phyloP scores from a whole-genome alignment of 768 basidiomycete genomes.

The Sporobolomyces roseus region DNA sequence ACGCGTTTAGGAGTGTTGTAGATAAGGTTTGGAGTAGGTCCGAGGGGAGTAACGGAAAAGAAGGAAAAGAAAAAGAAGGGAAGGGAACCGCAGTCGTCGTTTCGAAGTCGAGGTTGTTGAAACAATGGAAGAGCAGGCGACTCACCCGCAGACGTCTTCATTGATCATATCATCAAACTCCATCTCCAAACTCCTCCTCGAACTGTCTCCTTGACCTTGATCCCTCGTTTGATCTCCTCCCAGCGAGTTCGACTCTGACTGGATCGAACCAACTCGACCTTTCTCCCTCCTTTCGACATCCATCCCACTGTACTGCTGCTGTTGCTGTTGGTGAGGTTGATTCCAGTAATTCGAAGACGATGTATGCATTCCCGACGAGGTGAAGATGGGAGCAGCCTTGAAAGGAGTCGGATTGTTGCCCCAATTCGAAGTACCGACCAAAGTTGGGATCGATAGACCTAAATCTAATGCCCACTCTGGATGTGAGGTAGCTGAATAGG shows the following conservation, averaged over 20 bases:
- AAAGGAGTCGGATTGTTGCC: neutral
- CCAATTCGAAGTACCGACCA: neutral
- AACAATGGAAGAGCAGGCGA: neutral
- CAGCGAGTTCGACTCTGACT: neutral
- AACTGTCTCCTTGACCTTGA: neutral
- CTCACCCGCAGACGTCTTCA: constrained; percentile 40
- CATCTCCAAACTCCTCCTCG: constrained; percentile 22
- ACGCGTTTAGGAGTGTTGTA: no score
- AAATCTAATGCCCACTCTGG: constrained; percentile 32
- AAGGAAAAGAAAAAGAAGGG: no score
- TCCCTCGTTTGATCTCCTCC: neutral
- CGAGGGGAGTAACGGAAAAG: no score
- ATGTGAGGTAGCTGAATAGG: constrained; percentile 16
- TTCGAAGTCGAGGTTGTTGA: no score
- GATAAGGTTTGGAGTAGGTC: no score
- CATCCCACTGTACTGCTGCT: no score
- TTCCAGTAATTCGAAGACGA: neutral
- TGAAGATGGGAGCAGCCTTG: constrained; percentile 22
- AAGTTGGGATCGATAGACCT: constrained; percentile 15
- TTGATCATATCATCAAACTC: constrained; percentile 41
- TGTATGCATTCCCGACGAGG: neutral
- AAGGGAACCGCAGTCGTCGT: neutral
- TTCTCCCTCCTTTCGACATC: no score
- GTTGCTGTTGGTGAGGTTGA: neutral
- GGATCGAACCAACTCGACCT: neutral